These are phyloP conservation scores for Arctium lappa DNA, from an alignment of 129 eudicot genomes.

Conservation along the genomic window DNA sequence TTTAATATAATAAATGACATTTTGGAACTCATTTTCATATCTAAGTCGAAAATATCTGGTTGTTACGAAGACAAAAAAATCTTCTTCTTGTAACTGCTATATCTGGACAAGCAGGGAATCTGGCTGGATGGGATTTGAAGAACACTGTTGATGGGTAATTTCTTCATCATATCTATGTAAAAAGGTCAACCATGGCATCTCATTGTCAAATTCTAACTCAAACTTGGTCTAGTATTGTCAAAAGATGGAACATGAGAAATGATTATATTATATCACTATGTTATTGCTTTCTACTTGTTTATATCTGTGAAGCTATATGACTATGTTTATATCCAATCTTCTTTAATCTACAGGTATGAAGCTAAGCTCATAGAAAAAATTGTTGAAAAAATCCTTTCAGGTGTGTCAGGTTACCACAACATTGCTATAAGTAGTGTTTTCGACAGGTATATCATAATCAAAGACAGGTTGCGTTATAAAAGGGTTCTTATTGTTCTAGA, in stretches of 20 bases:
- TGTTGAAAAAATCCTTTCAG: not conserved
- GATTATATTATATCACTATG: not conserved
- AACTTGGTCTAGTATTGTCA: too few relatives aligned
- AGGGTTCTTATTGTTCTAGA: not conserved
- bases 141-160: not conserved
- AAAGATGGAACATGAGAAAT: not conserved
- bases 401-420: not conserved
- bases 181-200: too few relatives aligned
- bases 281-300: not conserved
- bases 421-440: not conserved
- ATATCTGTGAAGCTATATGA: too few relatives aligned
- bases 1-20: too few relatives aligned
- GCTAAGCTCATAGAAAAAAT: not conserved
- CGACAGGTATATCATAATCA: not conserved
- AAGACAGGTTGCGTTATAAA: not conserved
- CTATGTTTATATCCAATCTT: not conserved
- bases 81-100: too few relatives aligned
- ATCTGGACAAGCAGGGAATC: not conserved
- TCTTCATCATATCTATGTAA: not conserved
- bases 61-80: too few relatives aligned
- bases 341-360: not conserved
- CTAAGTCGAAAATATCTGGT: too few relatives aligned
- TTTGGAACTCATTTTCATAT: too few relatives aligned
- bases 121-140: constrained; percentile 7
- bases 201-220: not conserved